Conservation (phyloP, 208 protist genomes). For the Tritrichomonas foetus region DNA sequence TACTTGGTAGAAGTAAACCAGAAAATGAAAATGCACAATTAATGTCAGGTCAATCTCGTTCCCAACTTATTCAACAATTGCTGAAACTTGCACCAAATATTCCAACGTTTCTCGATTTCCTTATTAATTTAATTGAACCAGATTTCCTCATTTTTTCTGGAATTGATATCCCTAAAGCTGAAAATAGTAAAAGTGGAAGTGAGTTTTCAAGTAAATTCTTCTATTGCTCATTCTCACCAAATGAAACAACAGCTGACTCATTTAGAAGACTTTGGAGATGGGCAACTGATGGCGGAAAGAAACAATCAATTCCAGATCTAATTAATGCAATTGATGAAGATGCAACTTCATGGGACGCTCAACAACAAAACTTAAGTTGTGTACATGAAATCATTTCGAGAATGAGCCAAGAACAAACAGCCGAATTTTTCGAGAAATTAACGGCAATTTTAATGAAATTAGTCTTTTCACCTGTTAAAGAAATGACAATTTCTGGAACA, state of each 20-base stretch:
- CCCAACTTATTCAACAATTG: background rate
- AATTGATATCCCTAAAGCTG: background rate
- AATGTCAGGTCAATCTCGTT: background rate
- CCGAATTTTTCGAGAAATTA: background rate
- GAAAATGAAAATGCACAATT: background rate
- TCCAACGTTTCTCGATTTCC: background rate
- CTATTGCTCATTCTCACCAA: background rate
- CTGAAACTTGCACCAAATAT: background rate
- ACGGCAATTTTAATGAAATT: background rate
- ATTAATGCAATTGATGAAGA: background rate
- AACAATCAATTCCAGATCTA: background rate
- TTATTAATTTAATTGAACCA: background rate
- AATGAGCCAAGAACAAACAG: background rate
- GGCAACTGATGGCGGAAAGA: conserved; percentile 18
- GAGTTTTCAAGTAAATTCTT: background rate
- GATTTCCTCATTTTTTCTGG: background rate
- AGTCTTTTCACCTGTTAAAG: background rate
- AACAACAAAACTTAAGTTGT: conserved; percentile 17
- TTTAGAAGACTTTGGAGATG: background rate
- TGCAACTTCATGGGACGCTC: background rate
- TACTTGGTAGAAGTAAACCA: background rate
- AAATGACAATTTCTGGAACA: background rate
- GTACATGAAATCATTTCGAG: background rate
- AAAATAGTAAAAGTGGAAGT: background rate
- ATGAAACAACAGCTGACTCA: background rate